A percentile compares a stretch with the other conserved stretches of the same genome.
These are phyloP conservation scores for Backusella tuberculispora DNA, from an alignment of 192 early-diverging fungal species.

Conservation along the genomic window DNA sequence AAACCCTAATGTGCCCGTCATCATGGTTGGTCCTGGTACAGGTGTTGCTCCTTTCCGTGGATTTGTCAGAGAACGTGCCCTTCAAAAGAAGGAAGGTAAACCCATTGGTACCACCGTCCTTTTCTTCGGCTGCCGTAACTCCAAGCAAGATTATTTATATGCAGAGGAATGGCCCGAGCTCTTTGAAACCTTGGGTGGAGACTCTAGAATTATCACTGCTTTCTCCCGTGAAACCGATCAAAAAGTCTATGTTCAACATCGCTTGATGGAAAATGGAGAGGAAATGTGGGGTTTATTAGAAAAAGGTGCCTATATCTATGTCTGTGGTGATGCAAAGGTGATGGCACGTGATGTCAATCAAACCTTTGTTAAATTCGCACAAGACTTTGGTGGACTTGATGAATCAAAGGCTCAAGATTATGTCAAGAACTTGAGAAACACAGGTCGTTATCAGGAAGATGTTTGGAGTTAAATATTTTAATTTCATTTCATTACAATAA, in stretches of 20 bases:
- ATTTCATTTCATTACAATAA: neutral
- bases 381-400: slow-evolving; percentile 64
- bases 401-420: slow-evolving; percentile 75
- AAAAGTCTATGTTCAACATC: slow-evolving; percentile 98
- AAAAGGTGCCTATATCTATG: slow-evolving; percentile 80
- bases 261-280: slow-evolving; percentile 72
- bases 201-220: slow-evolving; percentile 82
- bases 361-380: slow-evolving; percentile 74
- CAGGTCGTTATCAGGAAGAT: slow-evolving; percentile 93
- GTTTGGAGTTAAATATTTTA: slow-evolving; percentile 76
- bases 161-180: slow-evolving; percentile 72
- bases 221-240: slow-evolving; percentile 79
- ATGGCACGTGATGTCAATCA: slow-evolving; percentile 96
- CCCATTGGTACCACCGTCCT: slow-evolving; percentile 84
- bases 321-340: slow-evolving; percentile 96
- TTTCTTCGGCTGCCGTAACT: slow-evolving; percentile 93
- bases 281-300: slow-evolving; percentile 86
- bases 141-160: slow-evolving; percentile 91
- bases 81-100: slow-evolving; percentile 59
- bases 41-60: slow-evolving; percentile 98
- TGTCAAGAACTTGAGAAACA: slow-evolving; percentile 83
- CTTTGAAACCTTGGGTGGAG: slow-evolving; percentile 63
- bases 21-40: slow-evolving; percentile 99
- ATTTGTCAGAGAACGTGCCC: slow-evolving; percentile 89
- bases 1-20: slow-evolving; percentile 75